These are phyloP conservation scores for Spathaspora arborariae DNA, from an alignment of 805 yeast species.

Conservation along the genomic window DNA sequence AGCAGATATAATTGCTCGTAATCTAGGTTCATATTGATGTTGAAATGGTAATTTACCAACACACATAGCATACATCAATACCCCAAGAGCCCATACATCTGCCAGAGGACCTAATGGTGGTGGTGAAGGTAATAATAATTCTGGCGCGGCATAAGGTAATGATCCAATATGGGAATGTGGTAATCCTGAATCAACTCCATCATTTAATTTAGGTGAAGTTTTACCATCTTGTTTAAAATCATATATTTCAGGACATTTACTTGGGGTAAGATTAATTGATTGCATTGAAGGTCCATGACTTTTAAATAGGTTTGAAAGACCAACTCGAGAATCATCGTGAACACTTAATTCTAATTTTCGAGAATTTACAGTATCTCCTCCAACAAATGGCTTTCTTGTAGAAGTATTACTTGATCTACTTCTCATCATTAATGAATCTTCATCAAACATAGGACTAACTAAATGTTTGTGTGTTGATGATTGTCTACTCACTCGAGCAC, in stretches of 20 bases:
- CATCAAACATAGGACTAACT: slow-evolving; percentile 3
- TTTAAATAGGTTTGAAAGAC: slow-evolving; percentile 15
- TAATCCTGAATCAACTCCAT: slow-evolving; percentile 33
- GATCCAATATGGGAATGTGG: slow-evolving; percentile 82
- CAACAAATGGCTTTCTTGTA: slow-evolving; percentile 30
- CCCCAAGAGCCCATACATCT: slow-evolving; percentile 92
- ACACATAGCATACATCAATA: slow-evolving; percentile 66
- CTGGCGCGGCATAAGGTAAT: slow-evolving; percentile 91
- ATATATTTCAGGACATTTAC: not conserved
- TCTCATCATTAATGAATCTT: slow-evolving; percentile 21
- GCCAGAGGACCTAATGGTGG: slow-evolving; percentile 61
- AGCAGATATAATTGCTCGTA: slow-evolving; percentile 66
- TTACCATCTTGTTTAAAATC: not conserved
- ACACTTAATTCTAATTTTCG: slow-evolving; percentile 15
- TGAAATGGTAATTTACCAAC: slow-evolving; percentile 77
- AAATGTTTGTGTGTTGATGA: slow-evolving; percentile 9
- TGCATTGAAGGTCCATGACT: slow-evolving; percentile 32
- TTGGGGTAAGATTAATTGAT: slow-evolving; percentile 28
- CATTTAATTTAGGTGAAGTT: not conserved
- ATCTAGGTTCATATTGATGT: slow-evolving; percentile 77
- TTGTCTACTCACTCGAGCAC: slow-evolving; percentile 23
- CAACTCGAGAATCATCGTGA: slow-evolving; percentile 31
- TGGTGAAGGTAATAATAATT: slow-evolving; percentile 62
- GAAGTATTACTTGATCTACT: slow-evolving; percentile 32
- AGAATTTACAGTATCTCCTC: slow-evolving; percentile 26